A percentile compares a stretch with the other conserved stretches of the same genome.
Evolutionary conservation across 257 asterid species (phyloP).

Genomic region (Gynochthodes officinalis): DNA sequence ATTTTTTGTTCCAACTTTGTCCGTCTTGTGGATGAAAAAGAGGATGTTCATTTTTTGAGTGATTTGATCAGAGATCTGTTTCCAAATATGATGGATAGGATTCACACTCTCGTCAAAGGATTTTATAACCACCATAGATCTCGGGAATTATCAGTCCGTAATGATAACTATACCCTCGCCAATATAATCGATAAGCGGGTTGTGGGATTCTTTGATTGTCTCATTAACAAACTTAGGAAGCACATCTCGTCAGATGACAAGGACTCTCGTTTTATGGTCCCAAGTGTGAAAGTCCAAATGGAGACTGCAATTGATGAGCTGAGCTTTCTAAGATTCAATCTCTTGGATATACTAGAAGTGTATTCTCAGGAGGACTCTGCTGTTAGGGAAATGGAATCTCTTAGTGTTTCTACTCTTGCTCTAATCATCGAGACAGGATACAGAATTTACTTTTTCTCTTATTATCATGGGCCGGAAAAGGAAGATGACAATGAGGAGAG

Average conservation of each 20-base stretch:
- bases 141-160: no score
- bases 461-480: background rate
- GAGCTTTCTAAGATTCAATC: background rate
- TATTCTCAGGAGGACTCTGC: background rate
- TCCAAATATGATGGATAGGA: background rate
- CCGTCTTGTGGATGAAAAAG: background rate
- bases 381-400: background rate
- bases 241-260: background rate
- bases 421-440: background rate
- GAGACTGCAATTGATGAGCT: background rate
- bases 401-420: background rate
- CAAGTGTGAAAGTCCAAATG: background rate
- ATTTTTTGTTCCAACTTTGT: background rate
- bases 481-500: background rate
- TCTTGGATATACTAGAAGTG: background rate
- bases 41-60: background rate
- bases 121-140: background rate
- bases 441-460: background rate
- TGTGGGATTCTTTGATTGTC: slow-evolving; percentile 4
- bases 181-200: background rate
- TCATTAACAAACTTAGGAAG: background rate
- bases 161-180: no score
- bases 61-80: background rate
- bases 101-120: background rate
- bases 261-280: background rate